Evolutionary conservation across 2,329 filamentous ascomycete species (phyloP), one percentile per base, ranked within the genome.

Genomic region (Elsinoe arachidis): DNA sequence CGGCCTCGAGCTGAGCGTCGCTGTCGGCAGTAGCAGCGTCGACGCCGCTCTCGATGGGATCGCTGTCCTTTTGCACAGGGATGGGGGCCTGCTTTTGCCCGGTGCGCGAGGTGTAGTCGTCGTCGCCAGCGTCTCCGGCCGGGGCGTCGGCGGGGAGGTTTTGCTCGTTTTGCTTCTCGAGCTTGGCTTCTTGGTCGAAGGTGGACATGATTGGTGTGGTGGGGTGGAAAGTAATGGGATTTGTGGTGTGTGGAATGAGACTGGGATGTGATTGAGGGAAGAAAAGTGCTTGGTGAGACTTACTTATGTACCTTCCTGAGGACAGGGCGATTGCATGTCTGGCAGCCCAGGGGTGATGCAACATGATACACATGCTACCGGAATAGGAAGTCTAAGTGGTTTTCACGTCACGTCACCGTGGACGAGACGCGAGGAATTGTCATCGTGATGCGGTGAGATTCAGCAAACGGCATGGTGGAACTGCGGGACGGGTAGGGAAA

Each of bases 11-110:
- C 51, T 74, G 70, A 57, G 70, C 67, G 58, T 79, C 77, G 1
- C 72, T 74, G 61, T 80, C 76, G 38, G 75, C 76, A 2, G 67
- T 73, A 9, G 63, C 67, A 19, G 68, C 60, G 56, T 77, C 70
- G 51, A 76, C 73, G 44, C 73, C 72, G 57, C 76, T 74, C 41
- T 78, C 74, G 30, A 79, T 65, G 0, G 68, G 64, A n/a, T 70
- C 72, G 3, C 74, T 69, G 58, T 80, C 77, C 19, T 68, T 72
- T 62, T 76, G 72, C 1, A 80, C 77, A 1, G 72, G 75, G 21
- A 79, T 72, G 5, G 70, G 71, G 35, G 76, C 74, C 21, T 72
- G 56, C 44, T 65, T 67, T 62, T 79, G 76, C 12, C 75, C 76
- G 6, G 74, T 72, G 46, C 77, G 76, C 59, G 67, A 71, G 52